Conservation (phyloP, 2,329 filamentous ascomycete genomes). For the Fusarium sp. region DNA sequence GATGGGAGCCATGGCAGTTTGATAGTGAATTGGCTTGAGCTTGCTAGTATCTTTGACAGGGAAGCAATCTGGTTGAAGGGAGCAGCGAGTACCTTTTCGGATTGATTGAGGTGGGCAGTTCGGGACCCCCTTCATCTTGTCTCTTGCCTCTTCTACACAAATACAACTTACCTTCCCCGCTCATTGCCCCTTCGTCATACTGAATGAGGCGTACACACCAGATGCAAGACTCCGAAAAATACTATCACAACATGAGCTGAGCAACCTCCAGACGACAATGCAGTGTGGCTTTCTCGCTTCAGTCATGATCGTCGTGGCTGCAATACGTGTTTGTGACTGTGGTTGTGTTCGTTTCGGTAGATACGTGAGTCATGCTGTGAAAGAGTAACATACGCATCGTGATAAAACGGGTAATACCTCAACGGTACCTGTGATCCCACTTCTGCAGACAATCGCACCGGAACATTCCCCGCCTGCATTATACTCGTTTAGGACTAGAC, state of each 20-base stretch:
- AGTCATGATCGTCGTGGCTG: neutral
- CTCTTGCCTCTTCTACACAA: neutral
- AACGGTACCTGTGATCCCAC: no score
- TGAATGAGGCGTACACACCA: neutral
- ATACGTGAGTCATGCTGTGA: no score
- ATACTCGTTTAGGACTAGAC: no score
- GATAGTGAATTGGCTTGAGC: no score
- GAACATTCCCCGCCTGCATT: no score
- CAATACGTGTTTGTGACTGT: neutral
- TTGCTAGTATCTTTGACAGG: no score
- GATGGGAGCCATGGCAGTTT: neutral
- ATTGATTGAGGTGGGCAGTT: neutral
- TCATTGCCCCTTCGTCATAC: rapidly evolving
- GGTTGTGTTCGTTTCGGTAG: no score
- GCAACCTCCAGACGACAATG: neutral
- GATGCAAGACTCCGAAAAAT: rapidly evolving
- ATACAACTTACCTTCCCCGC: rapidly evolving
- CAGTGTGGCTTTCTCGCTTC: neutral
- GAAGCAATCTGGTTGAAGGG: no score
- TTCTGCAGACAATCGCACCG: no score
- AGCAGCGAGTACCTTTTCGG: no score
- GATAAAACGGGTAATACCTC: no score
- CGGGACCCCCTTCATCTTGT: neutral
- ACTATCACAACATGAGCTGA: neutral
- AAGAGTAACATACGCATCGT: no score